Evolutionary conservation across 2,329 filamentous ascomycete species (phyloP).

Genomic region (Torrubiella hemipterigena): DNA sequence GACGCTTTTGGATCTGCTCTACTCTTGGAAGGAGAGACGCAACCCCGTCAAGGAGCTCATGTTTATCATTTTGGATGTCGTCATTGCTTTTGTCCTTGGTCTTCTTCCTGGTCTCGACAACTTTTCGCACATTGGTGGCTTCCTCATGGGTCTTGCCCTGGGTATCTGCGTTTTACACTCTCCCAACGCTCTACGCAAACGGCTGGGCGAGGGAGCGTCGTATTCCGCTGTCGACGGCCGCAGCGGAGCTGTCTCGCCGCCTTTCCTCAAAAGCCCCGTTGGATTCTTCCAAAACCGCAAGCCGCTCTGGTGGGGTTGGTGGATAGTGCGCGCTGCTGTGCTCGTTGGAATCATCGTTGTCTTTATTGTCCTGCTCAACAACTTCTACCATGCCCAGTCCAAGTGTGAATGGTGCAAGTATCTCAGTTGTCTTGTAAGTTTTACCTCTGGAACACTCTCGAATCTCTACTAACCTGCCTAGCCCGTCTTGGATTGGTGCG

Average conservation of each 20-base stretch:
- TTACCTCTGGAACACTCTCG: background rate
- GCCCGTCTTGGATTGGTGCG: conserved; percentile 58
- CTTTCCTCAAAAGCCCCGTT: conserved; percentile 49
- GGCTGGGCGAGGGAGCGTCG: conserved; percentile 58
- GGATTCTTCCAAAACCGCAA: conserved; percentile 89
- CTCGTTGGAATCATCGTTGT: conserved; percentile 71
- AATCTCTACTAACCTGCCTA: conserved; percentile 18
- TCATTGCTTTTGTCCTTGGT: conserved; percentile 84
- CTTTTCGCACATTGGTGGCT: conserved; percentile 93
- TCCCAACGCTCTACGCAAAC: conserved; percentile 64
- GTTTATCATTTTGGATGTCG: conserved; percentile 74
- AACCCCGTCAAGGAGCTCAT: conserved; percentile 73
- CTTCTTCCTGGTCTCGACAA: conserved; percentile 90
- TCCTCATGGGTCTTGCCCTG: conserved; percentile 79
- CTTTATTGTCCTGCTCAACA: conserved; percentile 77
- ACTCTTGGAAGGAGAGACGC: conserved; percentile 74
- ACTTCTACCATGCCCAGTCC: conserved; percentile 74
- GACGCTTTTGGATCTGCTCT: conserved; percentile 77
- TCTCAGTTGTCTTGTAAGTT: conserved; percentile 78
- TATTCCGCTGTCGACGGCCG: conserved; percentile 56
- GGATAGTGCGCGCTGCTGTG: conserved; percentile 69
- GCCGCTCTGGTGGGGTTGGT: conserved; percentile 95
- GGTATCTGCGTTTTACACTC: conserved; percentile 84
- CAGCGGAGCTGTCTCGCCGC: conserved; percentile 32
- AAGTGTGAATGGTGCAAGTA: conserved; percentile 92